A percentile compares a stretch with the other conserved stretches of the same genome.
These are phyloP conservation scores for Fusarium lyarnte DNA, from an alignment of 2,329 filamentous ascomycete genomes.

Conservation along the genomic window DNA sequence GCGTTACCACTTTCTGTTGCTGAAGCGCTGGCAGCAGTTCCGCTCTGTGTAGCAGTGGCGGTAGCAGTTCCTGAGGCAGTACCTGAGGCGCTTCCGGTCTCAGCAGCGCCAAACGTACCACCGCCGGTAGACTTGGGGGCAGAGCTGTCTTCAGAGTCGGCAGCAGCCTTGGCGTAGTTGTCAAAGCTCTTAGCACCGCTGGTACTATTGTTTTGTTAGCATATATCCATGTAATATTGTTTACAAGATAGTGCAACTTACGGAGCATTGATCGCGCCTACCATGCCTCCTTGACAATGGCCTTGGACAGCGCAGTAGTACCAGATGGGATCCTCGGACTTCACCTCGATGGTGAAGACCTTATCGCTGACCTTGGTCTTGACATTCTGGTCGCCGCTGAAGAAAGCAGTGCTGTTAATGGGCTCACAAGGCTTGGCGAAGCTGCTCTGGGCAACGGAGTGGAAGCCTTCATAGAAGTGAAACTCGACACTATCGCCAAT, in stretches of 20 bases:
- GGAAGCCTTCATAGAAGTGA: slow-evolving; percentile 60
- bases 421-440: slow-evolving; percentile 69
- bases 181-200: slow-evolving; percentile 28
- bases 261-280: slow-evolving; percentile 55
- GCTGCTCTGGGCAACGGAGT: slow-evolving; percentile 69
- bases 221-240: background rate
- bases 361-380: slow-evolving; percentile 16
- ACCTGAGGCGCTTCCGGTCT: slow-evolving; percentile 19
- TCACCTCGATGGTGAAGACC: slow-evolving; percentile 35
- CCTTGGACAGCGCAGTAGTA: slow-evolving; percentile 68
- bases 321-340: slow-evolving; percentile 66
- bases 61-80: slow-evolving; percentile 15
- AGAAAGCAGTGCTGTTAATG: slow-evolving; percentile 60
- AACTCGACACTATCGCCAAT: slow-evolving; percentile 60
- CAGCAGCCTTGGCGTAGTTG: slow-evolving; percentile 24
- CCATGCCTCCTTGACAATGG: slow-evolving; percentile 71
- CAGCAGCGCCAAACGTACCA: slow-evolving; percentile 26
- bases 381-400: slow-evolving; percentile 42
- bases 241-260: slow-evolving; percentile 18
- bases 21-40: slow-evolving; percentile 4
- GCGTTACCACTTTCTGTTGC: slow-evolving; percentile 27
- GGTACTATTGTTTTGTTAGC: slow-evolving; percentile 11
- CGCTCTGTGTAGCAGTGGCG: slow-evolving; percentile 24
- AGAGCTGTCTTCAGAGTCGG: slow-evolving; percentile 17
- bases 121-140: slow-evolving; percentile 36